Evolutionary conservation across 2,329 filamentous ascomycete species (phyloP).

Genomic region (Lecanicillium sp.): DNA sequence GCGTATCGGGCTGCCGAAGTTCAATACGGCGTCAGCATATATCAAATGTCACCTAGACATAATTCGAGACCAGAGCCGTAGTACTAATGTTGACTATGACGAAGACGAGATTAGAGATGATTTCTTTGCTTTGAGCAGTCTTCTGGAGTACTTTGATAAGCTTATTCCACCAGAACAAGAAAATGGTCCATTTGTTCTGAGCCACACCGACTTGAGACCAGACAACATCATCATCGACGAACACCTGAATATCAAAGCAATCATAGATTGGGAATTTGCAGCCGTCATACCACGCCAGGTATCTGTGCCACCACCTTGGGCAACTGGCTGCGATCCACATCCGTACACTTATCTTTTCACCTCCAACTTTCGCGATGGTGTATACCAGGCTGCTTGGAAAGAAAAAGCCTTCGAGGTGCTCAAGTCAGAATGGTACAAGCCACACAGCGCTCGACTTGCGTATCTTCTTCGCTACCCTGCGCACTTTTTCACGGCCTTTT

Average conservation of each 20-base stretch:
- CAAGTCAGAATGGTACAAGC: no score
- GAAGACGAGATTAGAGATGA: constrained; percentile 9
- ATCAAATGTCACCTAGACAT: constrained; percentile 10
- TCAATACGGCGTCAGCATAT: constrained; percentile 9
- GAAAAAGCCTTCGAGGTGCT: no score
- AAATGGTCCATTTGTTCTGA: constrained; percentile 14
- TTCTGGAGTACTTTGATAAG: constrained; percentile 11
- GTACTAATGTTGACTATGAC: no score
- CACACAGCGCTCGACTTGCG: no score
- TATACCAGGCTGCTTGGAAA: no score
- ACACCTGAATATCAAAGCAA: constrained; percentile 13
- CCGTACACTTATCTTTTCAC: no score
- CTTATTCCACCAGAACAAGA: constrained; percentile 9
- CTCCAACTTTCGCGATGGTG: no score
- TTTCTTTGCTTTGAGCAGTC: constrained; percentile 11
- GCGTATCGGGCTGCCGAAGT: constrained; percentile 11
- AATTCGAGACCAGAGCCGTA: constrained; percentile 1
- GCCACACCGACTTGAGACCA: constrained; percentile 15
- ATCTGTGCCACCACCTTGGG: constrained; percentile 8
- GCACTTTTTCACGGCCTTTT: neutral
- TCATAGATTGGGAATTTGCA: constrained; percentile 21
- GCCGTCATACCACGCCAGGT: constrained; percentile 2
- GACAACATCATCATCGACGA: constrained; percentile 18
- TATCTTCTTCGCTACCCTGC: no score
- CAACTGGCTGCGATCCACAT: neutral